phyloP scores from a whole-genome alignment of 2,329 filamentous ascomycete genomes.

The Sclerotinia minor region DNA sequence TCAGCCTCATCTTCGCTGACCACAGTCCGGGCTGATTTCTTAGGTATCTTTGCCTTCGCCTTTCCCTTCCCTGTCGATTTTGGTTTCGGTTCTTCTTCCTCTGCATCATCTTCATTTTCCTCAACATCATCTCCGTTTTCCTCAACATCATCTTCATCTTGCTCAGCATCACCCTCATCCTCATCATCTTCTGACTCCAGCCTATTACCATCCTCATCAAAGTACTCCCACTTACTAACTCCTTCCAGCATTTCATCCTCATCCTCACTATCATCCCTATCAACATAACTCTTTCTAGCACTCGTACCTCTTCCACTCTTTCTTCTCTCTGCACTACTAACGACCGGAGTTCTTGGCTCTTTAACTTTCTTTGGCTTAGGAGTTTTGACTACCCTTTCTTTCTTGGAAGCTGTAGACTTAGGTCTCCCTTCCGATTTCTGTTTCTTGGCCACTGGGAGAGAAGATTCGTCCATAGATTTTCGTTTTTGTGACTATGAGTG shows the following conservation, averaged over 20 bases:
- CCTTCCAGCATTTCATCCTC: constrained; percentile 44
- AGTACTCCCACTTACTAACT: constrained; percentile 42
- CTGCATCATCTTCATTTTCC: constrained; percentile 25
- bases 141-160: constrained; percentile 24
- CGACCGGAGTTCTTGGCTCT: constrained; percentile 28
- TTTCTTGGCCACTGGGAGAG: constrained; percentile 32
- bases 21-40: constrained; percentile 7
- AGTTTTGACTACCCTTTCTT: constrained; percentile 34
- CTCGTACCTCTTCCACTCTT: constrained; percentile 44
- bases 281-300: constrained; percentile 43
- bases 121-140: constrained; percentile 22
- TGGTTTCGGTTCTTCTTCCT: constrained; percentile 25
- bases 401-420: constrained; percentile 37
- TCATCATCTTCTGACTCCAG: constrained; percentile 39
- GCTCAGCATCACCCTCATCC: constrained; percentile 26
- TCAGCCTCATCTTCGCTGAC: constrained; percentile 11
- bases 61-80: constrained; percentile 11
- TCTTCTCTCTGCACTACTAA: constrained; percentile 39
- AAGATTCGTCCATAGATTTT: constrained; percentile 36
- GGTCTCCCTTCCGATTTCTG: constrained; percentile 32
- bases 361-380: constrained; percentile 38
- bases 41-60: constrained; percentile 9
- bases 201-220: constrained; percentile 44
- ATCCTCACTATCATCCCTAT: constrained; percentile 46
- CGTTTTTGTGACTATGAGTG: constrained; percentile 37